Evolutionary conservation across 1,284 basidiomycete species (phyloP).

Genomic region (Cryptococcus depauperatus): DNA sequence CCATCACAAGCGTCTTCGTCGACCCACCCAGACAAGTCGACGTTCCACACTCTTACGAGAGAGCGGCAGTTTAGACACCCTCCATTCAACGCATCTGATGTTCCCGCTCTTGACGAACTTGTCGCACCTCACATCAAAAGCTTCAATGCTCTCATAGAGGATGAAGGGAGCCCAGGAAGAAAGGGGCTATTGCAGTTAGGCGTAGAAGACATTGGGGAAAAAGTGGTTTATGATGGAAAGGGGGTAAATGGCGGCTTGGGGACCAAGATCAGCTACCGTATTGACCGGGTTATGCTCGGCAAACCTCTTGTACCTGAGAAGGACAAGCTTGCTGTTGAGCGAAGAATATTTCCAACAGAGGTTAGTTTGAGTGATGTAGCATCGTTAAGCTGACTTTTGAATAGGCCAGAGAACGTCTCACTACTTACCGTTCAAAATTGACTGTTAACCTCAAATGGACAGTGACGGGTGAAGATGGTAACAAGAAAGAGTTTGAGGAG

Average conservation of each 20-base stretch:
- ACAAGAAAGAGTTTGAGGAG: constrained; percentile 53
- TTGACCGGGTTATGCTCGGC: constrained; percentile 75
- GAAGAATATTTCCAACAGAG: constrained; percentile 81
- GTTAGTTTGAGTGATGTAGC: constrained; percentile 47
- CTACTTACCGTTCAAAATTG: constrained; percentile 87
- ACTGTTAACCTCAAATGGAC: constrained; percentile 84
- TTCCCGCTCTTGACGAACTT: constrained; percentile 84
- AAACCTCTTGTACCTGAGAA: constrained; percentile 82
- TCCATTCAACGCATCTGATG: constrained; percentile 58
- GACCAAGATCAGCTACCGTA: constrained; percentile 75
- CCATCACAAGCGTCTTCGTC: constrained; percentile 30
- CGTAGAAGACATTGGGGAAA: constrained; percentile 75
- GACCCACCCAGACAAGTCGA: constrained; percentile 26
- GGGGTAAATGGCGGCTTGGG: constrained; percentile 58
- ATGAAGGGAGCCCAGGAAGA: constrained; percentile 57
- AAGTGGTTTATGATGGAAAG: constrained; percentile 80
- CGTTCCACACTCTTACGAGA: constrained; percentile 76
- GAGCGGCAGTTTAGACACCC: constrained; percentile 78
- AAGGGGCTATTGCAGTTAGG: constrained; percentile 72
- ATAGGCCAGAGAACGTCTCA: constrained; percentile 82
- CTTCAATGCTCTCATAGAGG: constrained; percentile 89
- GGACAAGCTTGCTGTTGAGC: constrained; percentile 65
- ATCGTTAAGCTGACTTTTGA: neutral
- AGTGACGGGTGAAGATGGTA: constrained; percentile 56
- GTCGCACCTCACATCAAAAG: constrained; percentile 90